Base-by-base conservation (phyloP, 2,329 filamentous ascomycete genomes). In the Beauveria rudraprayagi region DNA sequence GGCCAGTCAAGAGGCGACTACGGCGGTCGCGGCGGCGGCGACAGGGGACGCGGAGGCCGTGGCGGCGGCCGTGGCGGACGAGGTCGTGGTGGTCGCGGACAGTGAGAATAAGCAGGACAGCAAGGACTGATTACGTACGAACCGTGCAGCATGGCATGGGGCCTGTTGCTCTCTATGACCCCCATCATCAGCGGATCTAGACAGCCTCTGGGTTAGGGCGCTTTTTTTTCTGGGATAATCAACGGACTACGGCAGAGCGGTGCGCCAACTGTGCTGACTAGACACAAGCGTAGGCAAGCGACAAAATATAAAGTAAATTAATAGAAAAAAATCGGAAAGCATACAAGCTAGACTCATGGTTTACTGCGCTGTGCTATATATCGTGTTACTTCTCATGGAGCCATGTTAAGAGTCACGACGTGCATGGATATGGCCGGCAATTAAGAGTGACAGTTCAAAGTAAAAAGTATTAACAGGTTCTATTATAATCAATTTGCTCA, bases 1-100 rank as follows among this genome's bases (percentile, higher is more conserved):
- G 81, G 84, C 17, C 77, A 79, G 59, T 75, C 82, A 70, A 79
- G 83, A 68, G 83, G 83, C 60, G 84, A 86, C 43, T 80, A 87
- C 65, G 78, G 79, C 50, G 77, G 81, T 54, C 75, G 83, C 22
- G 79, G 83, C 34, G 82, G 83, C 50, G 79, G 81, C 30, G 80
- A 82, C 17, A 78, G 81, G 44, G 80, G 84, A 24, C 77, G 79
- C 26, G 75, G 77, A 57, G 78, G 80, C 26, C 66, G 74, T 40
- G 74, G 73, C 28, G 69, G 76, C 59, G 76, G 56, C 7, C 74
- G 73, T 30, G 70, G 76, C 56, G 76, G 75, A 9, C 71, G 73
- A 56, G 76, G 76, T 51, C 73, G 75, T 57, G 73, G 73, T 24
- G 73, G 73, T 24, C 68, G 73, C 34, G 76, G 76, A 41, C 55